phyloP scores from a whole-genome alignment of 208 protist genomes.

The Dictyostelium gargantuum region DNA sequence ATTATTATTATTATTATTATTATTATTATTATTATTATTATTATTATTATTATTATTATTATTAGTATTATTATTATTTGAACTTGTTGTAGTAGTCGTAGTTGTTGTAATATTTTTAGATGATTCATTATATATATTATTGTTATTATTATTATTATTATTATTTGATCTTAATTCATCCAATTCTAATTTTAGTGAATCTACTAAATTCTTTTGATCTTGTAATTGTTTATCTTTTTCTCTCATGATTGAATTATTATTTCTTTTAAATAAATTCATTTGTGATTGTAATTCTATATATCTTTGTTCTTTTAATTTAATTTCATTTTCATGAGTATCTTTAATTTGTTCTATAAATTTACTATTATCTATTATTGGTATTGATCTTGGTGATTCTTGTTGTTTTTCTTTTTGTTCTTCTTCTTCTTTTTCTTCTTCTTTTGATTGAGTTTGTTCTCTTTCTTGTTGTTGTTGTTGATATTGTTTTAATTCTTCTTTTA shows the following conservation, averaged over 20 bases:
- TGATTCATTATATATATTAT: background rate
- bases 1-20: no score
- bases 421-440: background rate
- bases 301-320: constrained; percentile 13
- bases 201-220: constrained; percentile 3
- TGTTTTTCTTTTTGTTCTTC: background rate
- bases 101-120: background rate
- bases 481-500: background rate
- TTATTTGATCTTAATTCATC: background rate
- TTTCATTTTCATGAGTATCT: background rate
- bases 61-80: background rate
- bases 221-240: constrained; percentile 53
- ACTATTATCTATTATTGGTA: background rate
- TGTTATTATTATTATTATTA: background rate
- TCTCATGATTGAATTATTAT: constrained; percentile 46
- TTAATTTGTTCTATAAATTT: background rate
- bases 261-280: constrained; percentile 56
- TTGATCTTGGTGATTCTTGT: background rate
- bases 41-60: background rate
- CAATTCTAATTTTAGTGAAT: background rate
- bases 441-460: background rate
- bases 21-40: background rate
- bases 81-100: background rate
- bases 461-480: background rate
- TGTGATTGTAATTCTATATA: constrained; percentile 32